Evolutionary conservation across 148 eudicot genomes (phyloP), one percentile per base, ranked within the genome.

Genomic region (Cornus kousa): DNA sequence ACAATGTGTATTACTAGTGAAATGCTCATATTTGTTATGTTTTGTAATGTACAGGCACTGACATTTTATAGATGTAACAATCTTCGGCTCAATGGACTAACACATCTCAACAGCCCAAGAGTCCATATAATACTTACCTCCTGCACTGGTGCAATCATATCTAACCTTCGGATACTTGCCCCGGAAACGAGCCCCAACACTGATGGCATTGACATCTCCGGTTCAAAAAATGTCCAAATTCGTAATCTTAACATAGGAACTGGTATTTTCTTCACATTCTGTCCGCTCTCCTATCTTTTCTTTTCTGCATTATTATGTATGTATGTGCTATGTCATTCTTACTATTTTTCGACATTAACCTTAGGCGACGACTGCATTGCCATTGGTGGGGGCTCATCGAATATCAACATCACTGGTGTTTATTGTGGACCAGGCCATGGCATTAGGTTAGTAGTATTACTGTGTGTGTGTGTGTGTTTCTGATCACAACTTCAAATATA

Each of bases 351-450:
- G 1, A 40, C n/a, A 17, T 23, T 62, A 19, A 35, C 11, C 37
- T 7, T 39, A 88, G 88, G 90, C 50, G 90, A 88, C 73, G 90
- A 88, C 67, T 88, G 90, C 74, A 74, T 88, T 79, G 90, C 88
- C 20, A 79, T 88, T 14, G 78, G 70, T 70, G 87, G 82, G 16
- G 87, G 87, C 73, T 80, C 87, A 39, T 86, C 86, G 22, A 75
- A 85, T 71, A 67, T 88, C 39, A 73, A 75, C 57, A 80, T 88
- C 74, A 77, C 60, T n/a, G 84, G 84, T 12, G 66, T 88, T 19
- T 67, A 77, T 68, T 88, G 91, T 70, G 89, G 87, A 68, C 91
- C 88, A 57, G 91, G 91, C 33, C 88, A 88, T 76, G 91, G 91
- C 20, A 88, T 86, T 43, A 86, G 91, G 89, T 88, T 65, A 71